Evolutionary conservation across 805 yeast genomes (phyloP), one percentile per base, ranked within the genome.

Genomic region (Metschnikowia lachancei): DNA sequence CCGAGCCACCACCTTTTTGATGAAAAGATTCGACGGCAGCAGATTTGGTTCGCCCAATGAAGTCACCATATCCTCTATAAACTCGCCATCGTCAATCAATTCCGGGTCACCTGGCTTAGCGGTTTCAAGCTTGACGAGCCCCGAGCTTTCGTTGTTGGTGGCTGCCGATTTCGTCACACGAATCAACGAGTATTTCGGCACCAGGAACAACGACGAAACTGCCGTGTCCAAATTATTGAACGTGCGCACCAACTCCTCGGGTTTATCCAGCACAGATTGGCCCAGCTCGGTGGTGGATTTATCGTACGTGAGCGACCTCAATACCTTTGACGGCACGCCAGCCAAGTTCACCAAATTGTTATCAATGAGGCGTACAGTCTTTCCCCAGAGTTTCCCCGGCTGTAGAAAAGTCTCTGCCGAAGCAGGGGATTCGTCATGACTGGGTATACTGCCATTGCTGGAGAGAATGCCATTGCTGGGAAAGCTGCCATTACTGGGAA

Each of bases 111-210:
- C 83, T 0, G 82, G 81, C 51, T 65, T 69, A 0, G 81, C 78
- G 1, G 82, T 75, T 56, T 79, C 84, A 39, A 79, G 62, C 53
- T 79, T 79, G 37, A 79, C 61, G 2, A 78, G 64, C n/a, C 72
- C 66, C 4, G 81, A 72, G 3, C 82, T 82, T 11, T 78, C 79
- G 35, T 60, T 62, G 49, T 76, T 81, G 24, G 69, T 66, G 2
- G 82, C 76, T 2, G 82, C 78, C 1, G 82, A 78, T 47, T 83
- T 62, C 2, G 83, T 78, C 11, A 79, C 75, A 38, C 84, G 64
- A 8, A 79, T 64, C 20, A 78, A 54, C 1, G 81, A 66, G 57
- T 69, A 79, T 11, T 72, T 70, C 4, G 60, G 58, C 4, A 66
- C 36, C 3, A 70, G 69, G 57, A 78, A 79, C 11, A 77, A 54